phyloP scores from a whole-genome alignment of 2,329 filamentous ascomycete genomes.

The Allantophomopsis cytisporea region DNA sequence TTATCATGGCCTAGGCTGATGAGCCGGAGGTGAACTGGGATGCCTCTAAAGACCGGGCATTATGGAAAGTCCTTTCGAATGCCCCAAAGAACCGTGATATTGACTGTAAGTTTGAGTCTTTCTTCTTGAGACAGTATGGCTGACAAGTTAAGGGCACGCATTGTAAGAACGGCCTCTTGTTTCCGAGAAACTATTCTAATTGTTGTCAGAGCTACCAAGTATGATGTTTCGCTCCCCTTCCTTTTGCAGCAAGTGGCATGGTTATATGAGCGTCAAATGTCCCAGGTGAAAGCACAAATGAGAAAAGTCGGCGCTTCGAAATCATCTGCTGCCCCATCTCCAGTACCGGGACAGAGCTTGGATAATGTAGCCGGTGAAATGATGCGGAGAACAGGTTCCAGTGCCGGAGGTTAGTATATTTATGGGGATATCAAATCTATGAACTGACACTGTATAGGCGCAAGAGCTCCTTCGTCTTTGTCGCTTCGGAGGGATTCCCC shows the following conservation, averaged over 20 bases:
- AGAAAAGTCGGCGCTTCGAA: conserved; percentile 54
- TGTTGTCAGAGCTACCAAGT: conserved; percentile 47
- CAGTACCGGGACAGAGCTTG: conserved; percentile 35
- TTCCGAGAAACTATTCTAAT: conserved; percentile 2
- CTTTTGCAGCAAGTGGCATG: conserved; percentile 88
- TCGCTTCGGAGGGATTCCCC: conserved; percentile 15
- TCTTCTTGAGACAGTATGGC: conserved; percentile 1
- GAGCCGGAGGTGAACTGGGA: conserved; percentile 68
- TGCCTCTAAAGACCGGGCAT: conserved; percentile 66
- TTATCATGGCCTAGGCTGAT: conserved; percentile 4
- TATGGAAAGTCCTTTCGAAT: conserved; percentile 84
- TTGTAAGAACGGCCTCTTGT: conserved; percentile 38
- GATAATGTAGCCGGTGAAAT: conserved; percentile 24
- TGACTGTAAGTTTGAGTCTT: conserved; percentile 49
- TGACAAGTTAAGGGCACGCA: conserved; percentile 48
- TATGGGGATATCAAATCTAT: too few species aligned
- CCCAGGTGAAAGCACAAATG: conserved; percentile 83
- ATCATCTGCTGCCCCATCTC: conserved; percentile 40
- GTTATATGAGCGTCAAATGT: conserved; percentile 82
- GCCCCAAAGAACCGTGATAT: conserved; percentile 68
- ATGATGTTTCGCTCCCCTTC: conserved; percentile 78
- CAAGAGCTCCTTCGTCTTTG: conserved; percentile 13
- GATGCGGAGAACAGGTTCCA: conserved; percentile 37
- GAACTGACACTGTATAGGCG: conserved; percentile 10
- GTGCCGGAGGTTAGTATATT: conserved; percentile 19